Evolutionary conservation across 331 rosid genomes (phyloP), one percentile per base, ranked within the genome.

Genomic region (Quercus tomentella): DNA sequence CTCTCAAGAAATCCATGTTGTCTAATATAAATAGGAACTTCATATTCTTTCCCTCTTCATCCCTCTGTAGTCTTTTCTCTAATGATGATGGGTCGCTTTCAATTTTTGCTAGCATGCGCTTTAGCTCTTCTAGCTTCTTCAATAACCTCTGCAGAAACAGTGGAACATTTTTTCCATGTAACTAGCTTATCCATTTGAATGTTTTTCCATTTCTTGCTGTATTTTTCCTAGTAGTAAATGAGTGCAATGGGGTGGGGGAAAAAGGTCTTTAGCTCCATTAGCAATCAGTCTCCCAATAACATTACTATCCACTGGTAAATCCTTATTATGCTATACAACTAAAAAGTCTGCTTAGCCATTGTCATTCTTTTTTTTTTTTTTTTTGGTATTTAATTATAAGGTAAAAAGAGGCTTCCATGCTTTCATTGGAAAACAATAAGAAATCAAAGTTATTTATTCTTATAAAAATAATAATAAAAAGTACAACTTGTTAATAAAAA

Each of bases 301-400:
- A 60, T 89, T 14, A 88, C 88, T 20, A 23, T 89, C 82, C 97
- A 91, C 55, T 91, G 97, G 93, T 91, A 82, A 15, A 31, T 31
- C 26, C 17, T 26, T 31, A 5, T 2, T 9, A 17, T 30, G 25
- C 20, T 26, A 26, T 68, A 23, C 26, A 35, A 37, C 43, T 37
- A 37, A 37, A 37, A 37, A 7, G 43, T 37, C 43, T 37, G 43
- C 43, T 37, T 37, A 7, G 10, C 43, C 43, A 7, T 37, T 33
- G 37, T 33, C 37, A 6, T 33, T 33, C 37, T 33, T 5, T 33
- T 43, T 43, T 41, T 0, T 4, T 8, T 41, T 41, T 1, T 43
- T 10, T 2, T 43, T 35, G 10, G 43, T 37, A 37, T 37, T 37
- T 37, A 37, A 37, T 37, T 37, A 37, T 37, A 37, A 37, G 43